Conservation (phyloP, 108 stramenopile species). For the Nitzschia inconspicua region DNA sequence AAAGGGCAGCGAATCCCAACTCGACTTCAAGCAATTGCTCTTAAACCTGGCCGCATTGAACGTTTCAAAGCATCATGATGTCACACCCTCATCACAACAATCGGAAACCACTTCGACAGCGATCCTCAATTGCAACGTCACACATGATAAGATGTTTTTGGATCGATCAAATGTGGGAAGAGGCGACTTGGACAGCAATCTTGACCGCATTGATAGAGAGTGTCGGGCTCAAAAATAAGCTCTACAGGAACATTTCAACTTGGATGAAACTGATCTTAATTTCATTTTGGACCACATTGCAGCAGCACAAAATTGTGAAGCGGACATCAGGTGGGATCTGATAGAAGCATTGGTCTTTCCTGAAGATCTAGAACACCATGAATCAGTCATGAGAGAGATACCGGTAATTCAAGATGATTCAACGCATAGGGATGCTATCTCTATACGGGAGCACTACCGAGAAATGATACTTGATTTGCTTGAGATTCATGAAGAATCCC, state of each 20-base stretch:
- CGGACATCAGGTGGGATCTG: constrained; percentile 11
- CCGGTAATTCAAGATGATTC: neutral
- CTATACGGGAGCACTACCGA: neutral
- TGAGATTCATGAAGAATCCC: neutral
- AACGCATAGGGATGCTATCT: neutral
- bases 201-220: no score
- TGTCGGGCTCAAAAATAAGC: no score
- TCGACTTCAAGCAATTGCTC: no score
- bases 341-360: constrained; percentile 3
- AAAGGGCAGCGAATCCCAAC: no score
- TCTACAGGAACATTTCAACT: neutral
- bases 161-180: no score
- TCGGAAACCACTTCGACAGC: no score
- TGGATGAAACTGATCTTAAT: neutral
- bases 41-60: no score
- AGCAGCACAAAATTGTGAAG: neutral
- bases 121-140: no score
- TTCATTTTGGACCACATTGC: constrained; percentile 7
- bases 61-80: no score
- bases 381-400: neutral
- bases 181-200: no score
- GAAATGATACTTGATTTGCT: constrained; percentile 1
- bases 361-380: neutral
- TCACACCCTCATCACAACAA: no score
- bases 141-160: no score